These are phyloP conservation scores for Saraca asoca DNA, from an alignment of 331 rosid genomes.

Conservation along the genomic window DNA sequence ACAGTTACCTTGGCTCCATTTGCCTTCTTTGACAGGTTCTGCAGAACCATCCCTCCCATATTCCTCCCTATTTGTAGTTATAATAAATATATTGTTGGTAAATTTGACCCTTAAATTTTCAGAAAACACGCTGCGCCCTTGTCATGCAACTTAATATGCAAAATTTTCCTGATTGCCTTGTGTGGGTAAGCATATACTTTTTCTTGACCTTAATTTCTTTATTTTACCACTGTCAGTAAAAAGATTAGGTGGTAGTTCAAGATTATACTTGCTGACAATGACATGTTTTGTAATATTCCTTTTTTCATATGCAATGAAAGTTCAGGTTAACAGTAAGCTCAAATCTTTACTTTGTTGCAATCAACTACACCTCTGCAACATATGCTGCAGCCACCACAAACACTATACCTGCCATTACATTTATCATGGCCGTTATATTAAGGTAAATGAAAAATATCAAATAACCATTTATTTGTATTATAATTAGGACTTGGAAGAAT, in stretches of 20 bases:
- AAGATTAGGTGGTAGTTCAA: conserved; percentile 1
- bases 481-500: neutral
- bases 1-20: conserved; percentile 69
- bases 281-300: conserved; percentile 5
- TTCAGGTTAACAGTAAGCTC: conserved; percentile 65
- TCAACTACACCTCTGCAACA: too few relatives aligned
- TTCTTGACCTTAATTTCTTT: conserved; percentile 24
- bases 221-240: neutral
- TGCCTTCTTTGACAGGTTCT: conserved; percentile 83
- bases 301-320: conserved; percentile 1
- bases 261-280: neutral
- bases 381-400: too few relatives aligned
- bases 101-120: conserved; percentile 34
- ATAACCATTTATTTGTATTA: too few relatives aligned
- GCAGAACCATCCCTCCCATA: neutral
- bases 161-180: conserved; percentile 70
- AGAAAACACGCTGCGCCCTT: conserved; percentile 64
- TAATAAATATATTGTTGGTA: neutral
- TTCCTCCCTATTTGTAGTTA: neutral
- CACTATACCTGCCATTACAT: too few relatives aligned
- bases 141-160: conserved; percentile 60
- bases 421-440: too few relatives aligned
- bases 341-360: too few relatives aligned
- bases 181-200: conserved; percentile 58
- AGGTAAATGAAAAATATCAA: too few relatives aligned